Percentiles rank a stretch among this genome's conserved stretches.
phyloP scores from a whole-genome alignment of 805 yeast species.

The Candida succiphila region DNA sequence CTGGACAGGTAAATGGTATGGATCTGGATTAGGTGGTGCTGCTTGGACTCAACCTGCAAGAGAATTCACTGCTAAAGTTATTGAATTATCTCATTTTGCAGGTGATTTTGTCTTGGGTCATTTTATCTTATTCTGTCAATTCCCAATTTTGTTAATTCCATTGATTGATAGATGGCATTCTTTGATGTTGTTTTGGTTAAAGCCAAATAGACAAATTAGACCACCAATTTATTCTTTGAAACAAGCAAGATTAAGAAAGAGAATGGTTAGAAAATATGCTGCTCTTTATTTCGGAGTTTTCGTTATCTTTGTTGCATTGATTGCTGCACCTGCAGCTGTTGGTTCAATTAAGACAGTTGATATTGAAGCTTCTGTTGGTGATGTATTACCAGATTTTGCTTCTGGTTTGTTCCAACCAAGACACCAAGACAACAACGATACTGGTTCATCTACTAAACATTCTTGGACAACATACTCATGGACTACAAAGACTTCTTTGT shows the following conservation, averaged over 20 bases:
- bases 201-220: slow-evolving; percentile 92
- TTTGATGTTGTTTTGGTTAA: slow-evolving; percentile 96
- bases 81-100: slow-evolving; percentile 91
- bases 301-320: slow-evolving; percentile 59
- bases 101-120: slow-evolving; percentile 96
- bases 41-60: slow-evolving; percentile 94
- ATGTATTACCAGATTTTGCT: slow-evolving; percentile 24
- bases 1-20: slow-evolving; percentile 99
- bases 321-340: slow-evolving; percentile 91
- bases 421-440: slow-evolving; percentile 72
- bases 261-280: slow-evolving; percentile 94
- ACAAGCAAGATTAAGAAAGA: slow-evolving; percentile 91
- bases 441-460: slow-evolving; percentile 39
- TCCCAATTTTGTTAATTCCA: slow-evolving; percentile 82
- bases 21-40: slow-evolving; percentile 84
- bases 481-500: slow-evolving; percentile 33
- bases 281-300: slow-evolving; percentile 67
- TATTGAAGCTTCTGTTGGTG: slow-evolving; percentile 21
- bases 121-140: slow-evolving; percentile 73
- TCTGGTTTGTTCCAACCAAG: slow-evolving; percentile 87
- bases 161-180: slow-evolving; percentile 96
- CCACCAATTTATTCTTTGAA: slow-evolving; percentile 96
- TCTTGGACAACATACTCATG: slow-evolving; percentile 29
- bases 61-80: slow-evolving; percentile 88
- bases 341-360: slow-evolving; percentile 32